Evolutionary conservation across 2,329 filamentous ascomycete species (phyloP).

Genomic region (Madurella mycetomatis): DNA sequence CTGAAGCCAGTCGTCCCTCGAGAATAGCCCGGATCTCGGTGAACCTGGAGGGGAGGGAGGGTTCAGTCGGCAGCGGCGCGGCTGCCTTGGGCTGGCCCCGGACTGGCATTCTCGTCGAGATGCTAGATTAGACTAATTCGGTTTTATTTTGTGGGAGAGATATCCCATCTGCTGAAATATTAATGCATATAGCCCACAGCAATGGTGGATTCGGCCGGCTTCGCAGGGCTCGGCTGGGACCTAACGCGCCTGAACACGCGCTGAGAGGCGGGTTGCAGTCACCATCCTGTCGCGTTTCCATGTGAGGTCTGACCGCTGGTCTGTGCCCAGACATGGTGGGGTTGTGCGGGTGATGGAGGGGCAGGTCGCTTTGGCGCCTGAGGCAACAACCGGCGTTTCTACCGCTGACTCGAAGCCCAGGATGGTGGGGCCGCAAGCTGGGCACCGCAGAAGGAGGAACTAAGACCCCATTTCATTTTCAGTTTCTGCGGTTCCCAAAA

Average conservation of each 20-base stretch:
- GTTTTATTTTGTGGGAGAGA: no score
- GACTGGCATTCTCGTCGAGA: slow-evolving; percentile 1
- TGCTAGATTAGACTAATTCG: no score
- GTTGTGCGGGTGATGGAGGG: not conserved
- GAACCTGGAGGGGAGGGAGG: slow-evolving; percentile 39
- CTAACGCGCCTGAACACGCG: slow-evolving; percentile 4
- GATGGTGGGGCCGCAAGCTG: not conserved
- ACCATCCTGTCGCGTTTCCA: slow-evolving; percentile 8
- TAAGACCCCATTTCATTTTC: slow-evolving; percentile 21
- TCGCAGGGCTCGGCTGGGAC: not conserved
- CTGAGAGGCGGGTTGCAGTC: not conserved
- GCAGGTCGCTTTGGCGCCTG: slow-evolving; percentile 1
- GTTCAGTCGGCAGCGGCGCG: not conserved
- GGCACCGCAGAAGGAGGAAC: not conserved
- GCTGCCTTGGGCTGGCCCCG: not conserved
- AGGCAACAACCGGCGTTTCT: slow-evolving; percentile 11
- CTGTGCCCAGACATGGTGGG: not conserved
- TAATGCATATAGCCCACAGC: no score
- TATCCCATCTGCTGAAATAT: no score
- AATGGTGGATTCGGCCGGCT: no score
- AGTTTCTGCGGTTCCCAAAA: slow-evolving; percentile 23
- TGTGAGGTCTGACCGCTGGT: slow-evolving; percentile 5
- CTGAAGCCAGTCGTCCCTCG: slow-evolving; percentile 30
- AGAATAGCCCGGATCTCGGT: slow-evolving; percentile 40
- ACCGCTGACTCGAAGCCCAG: slow-evolving; percentile 14